Percentiles rank a stretch among this genome's conserved stretches.
These are phyloP conservation scores for Phytophthora sojae DNA, from an alignment of 352 stramenopile species.

Conservation along the genomic window DNA sequence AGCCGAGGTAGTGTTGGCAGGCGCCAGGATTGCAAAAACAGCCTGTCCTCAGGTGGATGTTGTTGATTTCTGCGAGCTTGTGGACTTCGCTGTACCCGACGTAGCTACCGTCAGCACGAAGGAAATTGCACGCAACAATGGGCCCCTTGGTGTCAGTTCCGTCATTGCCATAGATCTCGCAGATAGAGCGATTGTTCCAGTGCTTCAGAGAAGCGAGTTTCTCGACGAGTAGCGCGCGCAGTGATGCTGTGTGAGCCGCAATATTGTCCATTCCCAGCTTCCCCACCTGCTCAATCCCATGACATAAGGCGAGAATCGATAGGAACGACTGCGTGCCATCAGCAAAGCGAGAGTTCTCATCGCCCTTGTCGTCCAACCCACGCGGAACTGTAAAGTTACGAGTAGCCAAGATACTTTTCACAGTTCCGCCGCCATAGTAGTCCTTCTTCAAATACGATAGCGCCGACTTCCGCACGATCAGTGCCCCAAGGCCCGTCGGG, in stretches of 20 bases:
- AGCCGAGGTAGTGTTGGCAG: conserved; percentile 68
- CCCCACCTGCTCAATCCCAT: conserved; percentile 58
- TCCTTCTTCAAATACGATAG: conserved; percentile 52
- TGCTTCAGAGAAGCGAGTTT: conserved; percentile 51
- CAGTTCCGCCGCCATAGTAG: conserved; percentile 74
- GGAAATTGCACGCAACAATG: conserved; percentile 75
- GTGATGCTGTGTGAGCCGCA: conserved; percentile 51
- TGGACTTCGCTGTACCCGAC: conserved; percentile 77
- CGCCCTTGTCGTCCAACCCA: conserved; percentile 18
- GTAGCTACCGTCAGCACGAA: conserved; percentile 56
- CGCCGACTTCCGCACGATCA: conserved; percentile 58
- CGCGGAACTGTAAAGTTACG: conserved; percentile 47
- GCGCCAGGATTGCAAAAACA: conserved; percentile 87
- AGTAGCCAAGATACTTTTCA: conserved; percentile 68
- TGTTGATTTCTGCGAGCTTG: conserved; percentile 73
- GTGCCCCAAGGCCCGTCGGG: conserved; percentile 66
- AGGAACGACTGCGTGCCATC: conserved; percentile 79
- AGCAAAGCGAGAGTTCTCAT: conserved; percentile 45
- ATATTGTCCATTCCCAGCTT: conserved; percentile 57
- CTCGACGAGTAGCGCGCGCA: conserved; percentile 51
- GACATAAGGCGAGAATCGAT: conserved; percentile 63
- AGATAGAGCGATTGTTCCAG: conserved; percentile 58
- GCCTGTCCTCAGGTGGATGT: conserved; percentile 75
- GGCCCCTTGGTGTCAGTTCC: conserved; percentile 36
- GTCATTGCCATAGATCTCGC: conserved; percentile 62